phyloP scores from a whole-genome alignment of 2,329 filamentous ascomycete genomes.

The Colletotrichum coccodes region DNA sequence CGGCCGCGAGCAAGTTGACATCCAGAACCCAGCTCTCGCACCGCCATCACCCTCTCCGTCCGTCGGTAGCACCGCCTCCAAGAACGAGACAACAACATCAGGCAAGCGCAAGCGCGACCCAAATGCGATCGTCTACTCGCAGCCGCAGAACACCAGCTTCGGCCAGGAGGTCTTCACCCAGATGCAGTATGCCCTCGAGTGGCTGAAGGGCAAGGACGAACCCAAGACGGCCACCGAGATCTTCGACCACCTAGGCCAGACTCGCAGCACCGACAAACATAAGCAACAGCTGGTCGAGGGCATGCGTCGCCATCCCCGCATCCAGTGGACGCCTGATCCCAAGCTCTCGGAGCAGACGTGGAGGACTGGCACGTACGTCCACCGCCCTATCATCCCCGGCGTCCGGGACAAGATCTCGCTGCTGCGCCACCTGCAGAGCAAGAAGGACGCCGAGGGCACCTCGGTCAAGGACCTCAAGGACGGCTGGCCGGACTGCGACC shows the following conservation, averaged over 20 bases:
- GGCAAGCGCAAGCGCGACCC: constrained; percentile 70
- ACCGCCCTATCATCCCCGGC: constrained; percentile 82
- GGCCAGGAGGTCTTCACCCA: constrained; percentile 87
- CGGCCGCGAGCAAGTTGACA: constrained; percentile 72
- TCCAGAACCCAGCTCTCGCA: constrained; percentile 59
- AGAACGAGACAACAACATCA: constrained; percentile 69
- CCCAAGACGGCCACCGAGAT: constrained; percentile 80
- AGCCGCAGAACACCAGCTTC: constrained; percentile 79
- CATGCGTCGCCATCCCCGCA: constrained; percentile 71
- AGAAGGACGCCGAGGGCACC: constrained; percentile 83
- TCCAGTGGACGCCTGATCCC: constrained; percentile 65
- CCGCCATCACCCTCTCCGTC: constrained; percentile 73
- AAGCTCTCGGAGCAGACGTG: constrained; percentile 74
- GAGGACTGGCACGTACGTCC: constrained; percentile 78
- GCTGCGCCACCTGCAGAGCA: constrained; percentile 82
- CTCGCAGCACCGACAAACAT: constrained; percentile 67
- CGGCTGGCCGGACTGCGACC: constrained; percentile 89
- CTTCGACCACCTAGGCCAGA: constrained; percentile 81
- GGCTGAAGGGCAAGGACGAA: constrained; percentile 77
- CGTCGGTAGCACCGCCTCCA: constrained; percentile 58
- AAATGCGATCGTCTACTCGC: constrained; percentile 73
- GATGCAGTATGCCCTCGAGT: constrained; percentile 86
- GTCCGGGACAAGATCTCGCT: constrained; percentile 83
- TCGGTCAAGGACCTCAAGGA: constrained; percentile 93
- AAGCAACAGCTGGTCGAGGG: constrained; percentile 74